Evolutionary conservation across 768 basidiomycete genomes (phyloP), one percentile per base, ranked within the genome.

Genomic region (Gloeophyllum trabeum): DNA sequence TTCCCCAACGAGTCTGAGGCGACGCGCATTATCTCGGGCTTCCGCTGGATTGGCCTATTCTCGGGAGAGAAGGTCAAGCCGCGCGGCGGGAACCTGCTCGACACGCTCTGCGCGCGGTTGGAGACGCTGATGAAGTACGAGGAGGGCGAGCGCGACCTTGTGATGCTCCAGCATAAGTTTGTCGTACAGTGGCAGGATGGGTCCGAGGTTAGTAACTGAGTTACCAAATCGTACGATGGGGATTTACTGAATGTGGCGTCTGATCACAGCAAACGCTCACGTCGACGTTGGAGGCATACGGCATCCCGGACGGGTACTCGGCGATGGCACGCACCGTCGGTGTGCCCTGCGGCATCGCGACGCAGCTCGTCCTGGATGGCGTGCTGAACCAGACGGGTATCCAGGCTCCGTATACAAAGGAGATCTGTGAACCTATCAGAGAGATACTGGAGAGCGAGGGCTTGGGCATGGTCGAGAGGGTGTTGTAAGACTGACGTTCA

Each of bases 101-200:
- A 96, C 63, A 93, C 96, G 3, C 81, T 99, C 46, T 96, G 93
- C 58, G 87, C 76, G 2, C 79, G 73, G 18, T 75, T 99, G 39
- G 93, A 99, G 69, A 76, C 69, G 46, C 73, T 94, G 58, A 96
- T 97, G 88, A 75, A 80, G 61, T 97, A 94, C 64, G 85, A 81
- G 48, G 63, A 70, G 37, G 89, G 88, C 48, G 92, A 98, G 63
- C 81, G 89, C 7, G 94, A 99, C 61, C 76, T 98, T 46, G 88
- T 99, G 46, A 89, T 98, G 81, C 78, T 99, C 42, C 94, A 97
- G 65, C 94, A 99, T 75, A 94, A 93, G 69, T 98, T 99, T 58
- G 65, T 89, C 51, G 81, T 98, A 26, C 81, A 92, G 57, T 86
- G 84, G 75, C 70, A 74, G 24, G 89, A 97, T 54, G 92, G 94